Conservation (phyloP, 176 grass and related monocot genomes). For the Bromus sterilis region DNA sequence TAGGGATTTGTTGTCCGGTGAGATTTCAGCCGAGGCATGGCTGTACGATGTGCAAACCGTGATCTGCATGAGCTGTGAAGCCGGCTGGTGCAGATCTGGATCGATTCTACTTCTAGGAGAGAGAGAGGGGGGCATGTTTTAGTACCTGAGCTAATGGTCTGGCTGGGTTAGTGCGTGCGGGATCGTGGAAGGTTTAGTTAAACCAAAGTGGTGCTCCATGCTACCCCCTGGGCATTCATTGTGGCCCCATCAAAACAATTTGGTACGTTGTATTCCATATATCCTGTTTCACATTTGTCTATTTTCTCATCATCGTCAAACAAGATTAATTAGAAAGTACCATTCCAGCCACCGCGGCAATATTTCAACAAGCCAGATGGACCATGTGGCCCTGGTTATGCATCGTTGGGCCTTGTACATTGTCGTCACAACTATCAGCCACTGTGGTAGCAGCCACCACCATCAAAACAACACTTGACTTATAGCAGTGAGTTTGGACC, state of each 20-base stretch:
- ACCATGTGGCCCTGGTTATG: neutral
- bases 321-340: neutral
- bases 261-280: neutral
- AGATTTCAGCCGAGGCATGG: too few species aligned
- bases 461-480: neutral
- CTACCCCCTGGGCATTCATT: neutral
- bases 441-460: neutral
- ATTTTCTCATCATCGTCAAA: neutral
- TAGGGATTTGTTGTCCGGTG: too few species aligned
- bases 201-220: neutral
- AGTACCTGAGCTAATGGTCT: too few species aligned
- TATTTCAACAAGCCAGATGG: neutral
- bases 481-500: neutral
- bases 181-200: too few species aligned
- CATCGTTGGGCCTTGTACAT: neutral
- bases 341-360: neutral
- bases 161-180: too few species aligned
- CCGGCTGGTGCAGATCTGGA: too few species aligned
- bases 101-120: too few species aligned
- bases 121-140: too few species aligned
- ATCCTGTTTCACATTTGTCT: neutral
- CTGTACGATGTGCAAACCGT: too few species aligned
- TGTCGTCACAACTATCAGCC: neutral
- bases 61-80: too few species aligned
- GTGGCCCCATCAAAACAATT: neutral